Conservation (phyloP, 257 asterid species). For the Apocynum venetum region DNA sequence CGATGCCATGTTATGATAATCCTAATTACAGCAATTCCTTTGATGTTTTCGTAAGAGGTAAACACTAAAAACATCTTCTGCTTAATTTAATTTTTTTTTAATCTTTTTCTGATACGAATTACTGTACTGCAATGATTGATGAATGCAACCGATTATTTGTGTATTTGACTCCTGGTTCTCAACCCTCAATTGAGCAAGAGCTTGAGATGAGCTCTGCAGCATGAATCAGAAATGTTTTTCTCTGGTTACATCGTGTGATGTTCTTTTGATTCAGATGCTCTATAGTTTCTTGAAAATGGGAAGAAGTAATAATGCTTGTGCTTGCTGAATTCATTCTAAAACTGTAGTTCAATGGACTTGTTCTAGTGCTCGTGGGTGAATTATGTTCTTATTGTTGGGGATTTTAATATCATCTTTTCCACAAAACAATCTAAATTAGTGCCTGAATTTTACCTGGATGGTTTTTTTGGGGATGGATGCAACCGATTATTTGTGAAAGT, state of each 20-base stretch:
- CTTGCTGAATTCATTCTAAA: too few species aligned
- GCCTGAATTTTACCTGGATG: not conserved
- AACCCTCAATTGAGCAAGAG: not conserved
- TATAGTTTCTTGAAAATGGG: too few species aligned
- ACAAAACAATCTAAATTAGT: too few species aligned
- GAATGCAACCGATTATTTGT: not conserved
- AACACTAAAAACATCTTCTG: not conserved
- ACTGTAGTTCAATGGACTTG: too few species aligned
- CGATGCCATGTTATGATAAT: constrained; percentile 80
- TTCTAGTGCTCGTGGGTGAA: not conserved
- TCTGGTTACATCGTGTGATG: not conserved
- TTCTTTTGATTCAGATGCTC: not conserved
- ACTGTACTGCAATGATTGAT: not conserved
- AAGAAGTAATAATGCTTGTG: not conserved
- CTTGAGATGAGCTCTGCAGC: not conserved
- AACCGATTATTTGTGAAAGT: too few species aligned
- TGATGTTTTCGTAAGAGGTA: constrained; percentile 88
- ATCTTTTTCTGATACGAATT: not conserved
- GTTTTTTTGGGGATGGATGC: not conserved
- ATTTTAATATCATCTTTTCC: too few species aligned
- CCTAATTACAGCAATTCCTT: constrained; percentile 59
- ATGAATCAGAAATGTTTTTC: not conserved
- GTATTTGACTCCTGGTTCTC: not conserved
- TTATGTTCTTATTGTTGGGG: not conserved
- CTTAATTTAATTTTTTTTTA: not conserved